Base-by-base conservation (phyloP, 2,329 filamentous ascomycete species). In the Conoideocrella luteorostrata region DNA sequence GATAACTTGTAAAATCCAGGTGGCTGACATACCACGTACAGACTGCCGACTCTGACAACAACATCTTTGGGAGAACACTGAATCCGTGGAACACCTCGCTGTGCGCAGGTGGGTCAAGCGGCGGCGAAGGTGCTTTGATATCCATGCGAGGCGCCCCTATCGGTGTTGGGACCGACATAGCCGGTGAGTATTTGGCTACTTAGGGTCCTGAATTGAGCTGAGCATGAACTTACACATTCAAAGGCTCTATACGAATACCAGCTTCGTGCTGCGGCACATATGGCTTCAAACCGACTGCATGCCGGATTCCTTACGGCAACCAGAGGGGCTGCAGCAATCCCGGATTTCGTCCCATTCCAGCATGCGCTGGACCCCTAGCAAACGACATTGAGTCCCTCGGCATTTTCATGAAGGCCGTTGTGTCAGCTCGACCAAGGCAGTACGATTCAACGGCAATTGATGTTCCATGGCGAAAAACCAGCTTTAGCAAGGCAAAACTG, bases 251-350 rank as follows among this genome's bases (percentile, higher is more conserved):
- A 13, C 71, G 77, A 5, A 66, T 68, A 6, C 66, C 66, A 0
- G 75, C 77, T 2, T 65, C 74, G 0, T 78, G 72, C 48, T 75
- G 73, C 3, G 75, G 76, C 3, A 70, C 77, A 38, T 79, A 73
- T 50, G 74, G 75, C 2, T 67, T 80, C 17, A 68, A 71, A 4
- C 74, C 77, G 0, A 79, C 74, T 0, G 70, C 72, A 37, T 75
- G 77, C 12, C 69, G 80, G 2, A 77, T 82, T 41, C 77, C 79
- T 0, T 56, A 47, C 4, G 43, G 42, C 0, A 54, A 54, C 0
- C 47, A 57, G 17, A 52, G 54, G 0, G 57, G 56, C 3, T 62
- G 18, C n/a, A n/a, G 6, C 2, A 40, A 13, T 12, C 17, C 23
- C 13, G 36, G 45, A 7, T 21, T 39, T 20, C 43, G 38, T n/a